A percentile compares a stretch with the other conserved stretches of the same genome.
phyloP scores from a whole-genome alignment of 2,329 filamentous ascomycete species.

The Aspergillus clavatus region DNA sequence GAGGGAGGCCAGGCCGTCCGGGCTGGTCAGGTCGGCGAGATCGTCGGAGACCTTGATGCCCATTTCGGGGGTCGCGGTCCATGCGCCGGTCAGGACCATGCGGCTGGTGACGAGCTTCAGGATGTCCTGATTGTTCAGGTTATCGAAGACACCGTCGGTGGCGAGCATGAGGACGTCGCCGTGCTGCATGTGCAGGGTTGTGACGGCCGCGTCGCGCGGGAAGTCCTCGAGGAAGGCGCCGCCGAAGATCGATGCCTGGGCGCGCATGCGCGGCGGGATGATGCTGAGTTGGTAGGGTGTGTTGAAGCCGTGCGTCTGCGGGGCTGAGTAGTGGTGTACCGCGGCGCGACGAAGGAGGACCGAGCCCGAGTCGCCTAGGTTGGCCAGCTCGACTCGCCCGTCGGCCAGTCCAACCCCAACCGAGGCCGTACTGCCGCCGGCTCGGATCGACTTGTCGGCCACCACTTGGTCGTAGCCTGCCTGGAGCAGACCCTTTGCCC shows the following conservation, averaged over 20 bases:
- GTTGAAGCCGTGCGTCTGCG: constrained; percentile 96
- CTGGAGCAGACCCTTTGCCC: constrained; percentile 70
- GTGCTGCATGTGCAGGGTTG: constrained; percentile 71
- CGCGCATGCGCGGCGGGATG: constrained; percentile 72
- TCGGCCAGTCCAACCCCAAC: constrained; percentile 71
- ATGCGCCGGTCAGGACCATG: constrained; percentile 71
- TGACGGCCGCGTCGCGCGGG: constrained; percentile 77
- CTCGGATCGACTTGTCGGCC: constrained; percentile 65
- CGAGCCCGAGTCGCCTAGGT: constrained; percentile 92
- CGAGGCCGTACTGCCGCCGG: constrained; percentile 87
- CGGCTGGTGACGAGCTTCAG: constrained; percentile 70
- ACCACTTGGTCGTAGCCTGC: constrained; percentile 78
- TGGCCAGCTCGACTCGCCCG: constrained; percentile 79
- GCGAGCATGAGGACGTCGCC: constrained; percentile 92
- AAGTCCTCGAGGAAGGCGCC: constrained; percentile 75
- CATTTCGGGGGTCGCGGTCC: constrained; percentile 57
- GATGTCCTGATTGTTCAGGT: constrained; percentile 85
- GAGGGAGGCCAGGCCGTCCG: constrained; percentile 38
- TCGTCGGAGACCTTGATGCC: constrained; percentile 61
- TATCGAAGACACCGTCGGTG: constrained; percentile 94
- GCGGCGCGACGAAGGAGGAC: constrained; percentile 80
- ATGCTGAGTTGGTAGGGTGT: constrained; percentile 93
- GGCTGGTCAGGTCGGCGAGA: constrained; percentile 51
- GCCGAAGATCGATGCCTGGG: constrained; percentile 77
- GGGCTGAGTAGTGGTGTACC: constrained; percentile 74